phyloP scores from a whole-genome alignment of 2,329 filamentous ascomycete species.

The Metarhizium guizhouense region DNA sequence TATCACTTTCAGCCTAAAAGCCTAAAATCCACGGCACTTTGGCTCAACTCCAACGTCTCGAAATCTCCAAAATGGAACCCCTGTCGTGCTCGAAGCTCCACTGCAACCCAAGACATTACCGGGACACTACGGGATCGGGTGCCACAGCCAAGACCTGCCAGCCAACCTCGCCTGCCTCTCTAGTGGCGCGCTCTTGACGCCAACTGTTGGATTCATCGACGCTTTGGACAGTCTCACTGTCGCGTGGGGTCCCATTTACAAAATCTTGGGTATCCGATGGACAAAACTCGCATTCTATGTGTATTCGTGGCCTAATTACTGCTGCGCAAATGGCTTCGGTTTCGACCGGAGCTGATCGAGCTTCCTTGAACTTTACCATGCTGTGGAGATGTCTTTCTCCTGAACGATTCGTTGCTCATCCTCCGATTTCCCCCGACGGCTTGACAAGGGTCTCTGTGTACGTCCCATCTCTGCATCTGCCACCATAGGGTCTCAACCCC shows the following conservation, averaged over 20 bases:
- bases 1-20: too few species aligned
- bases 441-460: background rate
- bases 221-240: background rate
- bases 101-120: conserved; percentile 1
- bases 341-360: background rate
- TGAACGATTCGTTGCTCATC: background rate
- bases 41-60: too few species aligned
- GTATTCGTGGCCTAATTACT: background rate
- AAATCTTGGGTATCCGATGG: background rate
- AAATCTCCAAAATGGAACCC: background rate
- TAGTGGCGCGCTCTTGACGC: conserved; percentile 1
- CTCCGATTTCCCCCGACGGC: conserved; percentile 2
- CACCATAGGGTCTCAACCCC: background rate
- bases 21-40: too few species aligned
- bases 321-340: too few species aligned
- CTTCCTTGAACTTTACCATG: too few species aligned
- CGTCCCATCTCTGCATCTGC: background rate
- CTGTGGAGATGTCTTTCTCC: background rate
- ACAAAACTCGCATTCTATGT: background rate
- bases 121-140: conserved; percentile 2
- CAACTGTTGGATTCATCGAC: background rate
- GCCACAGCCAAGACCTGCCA: background rate
- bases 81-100: background rate
- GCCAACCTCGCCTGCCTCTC: background rate
- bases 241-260: background rate